Evolutionary conservation across 768 basidiomycete genomes (phyloP).

Genomic region (Saitozyma podzolica): DNA sequence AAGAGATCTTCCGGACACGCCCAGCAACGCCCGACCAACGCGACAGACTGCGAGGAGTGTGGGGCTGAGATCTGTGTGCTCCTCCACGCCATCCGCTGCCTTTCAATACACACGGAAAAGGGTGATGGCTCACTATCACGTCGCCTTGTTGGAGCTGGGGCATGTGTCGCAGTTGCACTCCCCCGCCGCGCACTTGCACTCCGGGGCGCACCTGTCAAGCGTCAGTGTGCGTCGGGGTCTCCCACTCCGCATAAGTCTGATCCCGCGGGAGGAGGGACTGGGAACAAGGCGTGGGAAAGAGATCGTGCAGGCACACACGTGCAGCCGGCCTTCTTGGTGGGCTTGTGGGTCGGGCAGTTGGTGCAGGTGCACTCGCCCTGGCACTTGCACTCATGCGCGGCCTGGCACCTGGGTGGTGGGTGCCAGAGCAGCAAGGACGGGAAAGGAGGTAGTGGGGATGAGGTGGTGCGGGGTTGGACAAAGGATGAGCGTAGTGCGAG

Average conservation of each 20-base stretch:
- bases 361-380: conserved; percentile 27
- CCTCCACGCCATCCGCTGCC: no score
- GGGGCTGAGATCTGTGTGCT: no score
- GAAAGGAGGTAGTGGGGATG: background rate
- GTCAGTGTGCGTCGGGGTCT: no score
- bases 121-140: no score
- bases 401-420: conserved; percentile 26
- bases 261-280: no score
- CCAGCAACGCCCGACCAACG: no score
- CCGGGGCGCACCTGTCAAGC: conserved; percentile 1
- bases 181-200: conserved; percentile 24
- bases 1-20: no score
- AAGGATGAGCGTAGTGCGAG: background rate
- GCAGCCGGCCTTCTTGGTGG: conserved; percentile 1
- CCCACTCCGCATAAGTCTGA: no score
- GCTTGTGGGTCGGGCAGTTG: conserved; percentile 30
- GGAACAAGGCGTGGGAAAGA: no score
- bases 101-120: no score
- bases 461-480: no score
- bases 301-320: background rate
- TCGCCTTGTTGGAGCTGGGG: conserved; percentile 9
- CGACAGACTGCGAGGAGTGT: no score
- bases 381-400: conserved; percentile 25
- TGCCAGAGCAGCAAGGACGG: background rate
- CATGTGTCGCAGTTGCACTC: conserved; percentile 25